A percentile compares a stretch with the other conserved stretches of the same genome.
phyloP scores from a whole-genome alignment of 176 grass and related monocot genomes.

The Triticum dicoccoides region DNA sequence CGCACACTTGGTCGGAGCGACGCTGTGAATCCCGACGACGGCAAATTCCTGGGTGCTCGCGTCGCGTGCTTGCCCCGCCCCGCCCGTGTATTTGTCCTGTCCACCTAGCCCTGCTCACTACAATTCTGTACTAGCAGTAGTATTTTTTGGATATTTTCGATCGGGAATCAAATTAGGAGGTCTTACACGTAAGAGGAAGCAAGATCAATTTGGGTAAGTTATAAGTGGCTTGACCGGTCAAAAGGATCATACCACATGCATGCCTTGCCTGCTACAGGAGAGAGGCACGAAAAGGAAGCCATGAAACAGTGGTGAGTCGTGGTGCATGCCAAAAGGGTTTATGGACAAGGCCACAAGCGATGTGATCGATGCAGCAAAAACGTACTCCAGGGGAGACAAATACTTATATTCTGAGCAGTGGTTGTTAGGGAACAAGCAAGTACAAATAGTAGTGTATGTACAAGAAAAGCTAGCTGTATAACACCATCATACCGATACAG shows the following conservation, averaged over 20 bases:
- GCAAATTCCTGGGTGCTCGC: slow-evolving; percentile 11
- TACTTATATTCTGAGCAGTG: not conserved
- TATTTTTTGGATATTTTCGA: no score
- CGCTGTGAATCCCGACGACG: slow-evolving; percentile 29
- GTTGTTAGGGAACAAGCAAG: slow-evolving; percentile 33
- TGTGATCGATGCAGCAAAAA: slow-evolving; percentile 4
- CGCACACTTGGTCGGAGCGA: slow-evolving; percentile 21
- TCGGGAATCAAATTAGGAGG: not conserved
- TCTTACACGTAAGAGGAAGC: not conserved
- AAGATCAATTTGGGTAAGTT: not conserved
- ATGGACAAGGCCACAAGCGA: slow-evolving; percentile 28
- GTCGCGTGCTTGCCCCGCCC: not conserved
- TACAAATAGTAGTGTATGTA: not conserved
- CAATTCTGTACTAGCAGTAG: not conserved
- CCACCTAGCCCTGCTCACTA: not conserved
- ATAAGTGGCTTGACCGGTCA: slow-evolving; percentile 27
- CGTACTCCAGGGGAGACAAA: not conserved
- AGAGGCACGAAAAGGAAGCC: slow-evolving; percentile 31
- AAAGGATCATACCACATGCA: not conserved
- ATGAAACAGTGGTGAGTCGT: slow-evolving; percentile 13
- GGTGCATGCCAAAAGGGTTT: slow-evolving; percentile 27
- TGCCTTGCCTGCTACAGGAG: not conserved
- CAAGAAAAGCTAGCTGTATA: slow-evolving; percentile 33
- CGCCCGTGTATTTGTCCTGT: not conserved
- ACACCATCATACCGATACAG: slow-evolving; percentile 4